Percentiles rank a stretch among this genome's conserved stretches.
These are phyloP conservation scores for Boletus barrowsii DNA, from an alignment of 768 basidiomycete species.

Conservation along the genomic window DNA sequence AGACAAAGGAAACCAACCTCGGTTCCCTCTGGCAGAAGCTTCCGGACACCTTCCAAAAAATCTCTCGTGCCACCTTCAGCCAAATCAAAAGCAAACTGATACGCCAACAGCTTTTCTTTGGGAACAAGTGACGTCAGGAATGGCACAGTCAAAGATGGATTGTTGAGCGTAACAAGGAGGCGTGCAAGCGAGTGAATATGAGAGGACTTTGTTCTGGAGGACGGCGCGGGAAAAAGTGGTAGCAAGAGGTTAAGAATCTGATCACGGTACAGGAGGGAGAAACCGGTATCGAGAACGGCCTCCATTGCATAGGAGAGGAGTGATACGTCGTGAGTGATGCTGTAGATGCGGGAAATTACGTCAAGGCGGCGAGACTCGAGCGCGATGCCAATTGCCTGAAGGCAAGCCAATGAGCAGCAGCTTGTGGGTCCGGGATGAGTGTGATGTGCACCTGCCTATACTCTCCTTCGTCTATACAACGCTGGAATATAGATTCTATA, in stretches of 20 bases:
- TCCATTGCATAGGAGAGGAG: slow-evolving; percentile 91
- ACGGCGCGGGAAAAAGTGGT: slow-evolving; percentile 80
- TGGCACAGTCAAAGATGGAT: slow-evolving; percentile 71
- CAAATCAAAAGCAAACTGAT: slow-evolving; percentile 94
- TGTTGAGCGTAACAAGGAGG: slow-evolving; percentile 84
- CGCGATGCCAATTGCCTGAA: slow-evolving; percentile 90
- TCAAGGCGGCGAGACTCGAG: slow-evolving; percentile 89
- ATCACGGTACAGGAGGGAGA: slow-evolving; percentile 81
- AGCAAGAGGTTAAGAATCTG: slow-evolving; percentile 76
- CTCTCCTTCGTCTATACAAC: slow-evolving; percentile 86
- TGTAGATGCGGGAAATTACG: slow-evolving; percentile 75
- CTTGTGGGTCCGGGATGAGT: neutral
- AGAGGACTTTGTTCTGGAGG: slow-evolving; percentile 66
- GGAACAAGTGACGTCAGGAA: slow-evolving; percentile 70
- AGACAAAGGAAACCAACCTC: slow-evolving; percentile 41
- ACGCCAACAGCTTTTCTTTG: slow-evolving; percentile 74
- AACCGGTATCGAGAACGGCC: slow-evolving; percentile 85
- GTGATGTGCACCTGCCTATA: slow-evolving; percentile 70
- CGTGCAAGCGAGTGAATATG: slow-evolving; percentile 83
- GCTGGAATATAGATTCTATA: slow-evolving; percentile 84
- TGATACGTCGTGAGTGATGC: slow-evolving; percentile 67
- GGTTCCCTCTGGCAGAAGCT: slow-evolving; percentile 64
- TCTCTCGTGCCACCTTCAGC: slow-evolving; percentile 93
- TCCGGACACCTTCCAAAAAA: slow-evolving; percentile 77
- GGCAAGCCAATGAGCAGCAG: slow-evolving; percentile 8